Base-by-base conservation (phyloP, 305 asterid genomes). In the Euphrasia arctica region DNA sequence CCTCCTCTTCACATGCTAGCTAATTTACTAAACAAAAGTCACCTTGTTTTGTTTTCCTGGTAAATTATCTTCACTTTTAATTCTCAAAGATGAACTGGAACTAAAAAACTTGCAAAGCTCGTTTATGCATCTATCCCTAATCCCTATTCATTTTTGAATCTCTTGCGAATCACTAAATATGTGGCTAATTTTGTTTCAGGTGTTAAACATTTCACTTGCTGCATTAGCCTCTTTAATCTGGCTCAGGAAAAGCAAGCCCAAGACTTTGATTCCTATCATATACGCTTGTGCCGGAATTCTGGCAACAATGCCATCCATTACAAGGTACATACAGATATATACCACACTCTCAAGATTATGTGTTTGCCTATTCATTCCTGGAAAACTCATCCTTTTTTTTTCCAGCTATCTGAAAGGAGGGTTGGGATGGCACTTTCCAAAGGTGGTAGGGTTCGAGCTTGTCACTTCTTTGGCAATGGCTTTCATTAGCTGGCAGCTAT, bases 171-270 rank as follows among this genome's bases (percentile, higher is more conserved):
- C 43, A 39, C 10, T 39, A 6, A 6, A 39, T 39, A 8, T 11
- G 9, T 25, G n/a, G 59, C 36, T 29, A 54, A 54, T 54, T 48
- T 7, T 11, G 9, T 54, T 75, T 74, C 85, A 94, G 99, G 93
- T 88, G 61, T 69, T 90, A 73, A 85, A 95, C 63, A 69, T 94
- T 76, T 88, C 99, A 13, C 95, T 94, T 64, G 96, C 97, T 64
- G 95, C 99, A 60, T 62, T 94, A 81, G 88, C 89, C 62, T 94
- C 97, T 63, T 75, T 94, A 62, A 90, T 94, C 82, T 94, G 97
- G 97, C 96, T 94, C 25, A 75, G 99, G 81, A 94, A 90, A 79
- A 94, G 83, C 84, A 90, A 88, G 73, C 96, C 97, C 66, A 86
- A 83, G 88, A 80, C 96, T 5, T 79, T 90, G 93, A 78, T 90